Conservation (phyloP, 768 basidiomycete species). For the Collybia nuda region DNA sequence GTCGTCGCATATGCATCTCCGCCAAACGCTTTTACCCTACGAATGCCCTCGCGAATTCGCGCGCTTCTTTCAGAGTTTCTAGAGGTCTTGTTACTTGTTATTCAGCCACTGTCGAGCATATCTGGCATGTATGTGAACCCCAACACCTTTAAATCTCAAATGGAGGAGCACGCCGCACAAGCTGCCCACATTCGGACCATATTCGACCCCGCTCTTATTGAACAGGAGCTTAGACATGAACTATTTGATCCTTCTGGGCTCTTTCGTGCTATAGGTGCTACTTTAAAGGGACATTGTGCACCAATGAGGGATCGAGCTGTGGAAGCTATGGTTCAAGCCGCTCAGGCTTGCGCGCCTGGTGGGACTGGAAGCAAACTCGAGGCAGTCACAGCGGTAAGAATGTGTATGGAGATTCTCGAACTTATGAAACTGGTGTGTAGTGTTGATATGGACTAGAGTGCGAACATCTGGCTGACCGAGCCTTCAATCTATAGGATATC, state of each 20-base stretch:
- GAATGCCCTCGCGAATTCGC: constrained; percentile 71
- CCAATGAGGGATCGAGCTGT: constrained; percentile 88
- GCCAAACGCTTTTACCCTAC: constrained; percentile 51
- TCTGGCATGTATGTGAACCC: constrained; percentile 62
- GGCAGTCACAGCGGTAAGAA: constrained; percentile 70
- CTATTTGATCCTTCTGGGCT: constrained; percentile 79
- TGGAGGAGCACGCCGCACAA: constrained; percentile 62
- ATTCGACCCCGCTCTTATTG: constrained; percentile 80
- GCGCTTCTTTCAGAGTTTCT: constrained; percentile 74
- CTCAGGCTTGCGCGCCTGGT: constrained; percentile 55
- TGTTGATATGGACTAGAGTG: constrained; percentile 6
- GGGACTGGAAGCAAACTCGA: constrained; percentile 56
- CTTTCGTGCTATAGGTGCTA: constrained; percentile 76
- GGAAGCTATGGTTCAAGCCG: constrained; percentile 78
- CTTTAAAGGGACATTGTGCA: constrained; percentile 88
- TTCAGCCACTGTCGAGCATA: constrained; percentile 71
- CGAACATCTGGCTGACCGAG: constrained; percentile 16
- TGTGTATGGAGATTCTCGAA: constrained; percentile 89
- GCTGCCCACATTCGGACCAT: constrained; percentile 67
- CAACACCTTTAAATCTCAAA: constrained; percentile 56
- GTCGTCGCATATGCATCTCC: constrained; percentile 45
- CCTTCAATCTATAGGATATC: constrained; percentile 65
- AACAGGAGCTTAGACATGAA: constrained; percentile 75
- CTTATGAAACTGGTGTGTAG: constrained; percentile 86
- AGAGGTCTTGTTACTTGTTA: constrained; percentile 80